Base-by-base conservation (phyloP, 164 flowering plant genomes). In the Stephania yunnanensis region DNA sequence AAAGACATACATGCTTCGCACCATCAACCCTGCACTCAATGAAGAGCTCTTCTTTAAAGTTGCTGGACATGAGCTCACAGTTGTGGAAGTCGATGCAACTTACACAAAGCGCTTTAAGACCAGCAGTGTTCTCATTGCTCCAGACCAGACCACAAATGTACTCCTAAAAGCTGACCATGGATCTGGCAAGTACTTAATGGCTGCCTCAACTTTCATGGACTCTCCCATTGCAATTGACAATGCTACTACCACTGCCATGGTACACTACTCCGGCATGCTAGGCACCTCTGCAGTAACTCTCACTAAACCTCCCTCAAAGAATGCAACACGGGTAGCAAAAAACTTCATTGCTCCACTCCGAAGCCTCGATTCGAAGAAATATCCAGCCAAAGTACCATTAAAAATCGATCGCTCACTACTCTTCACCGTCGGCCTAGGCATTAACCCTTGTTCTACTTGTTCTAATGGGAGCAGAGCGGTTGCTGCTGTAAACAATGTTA, bases 121-220 rank as follows among this genome's bases (percentile, higher is more conserved):
- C 5, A 87, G 88, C 79, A 92, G 91, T 2, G 69, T 92, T 6
- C 63, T 91, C 2, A 79, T 92, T 0, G 85, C 89, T 63, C 97
- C 97, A 0, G 97, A 95, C 75, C 97, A 92, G 71, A 92, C 95
- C 77, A 92, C 95, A 20, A 90, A 89, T 46, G 95, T 74, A 30
- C 86, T 92, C 19, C 50, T 92, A 4, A 83, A 80, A 0, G 84
- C 97, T 6, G 79, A 84, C 29, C 71, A 82, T 46, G 68, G 20
- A 46, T 46, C 89, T 45, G 91, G 92, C 44, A 84, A 86, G 71
- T 92, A 85, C 85, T 48, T 86, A 25, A 73, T 90, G 7, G 80
- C 90, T 0, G 91, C 88, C 44, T 85, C 93, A 25, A 85, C 94
- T 2, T 92, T 91, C 90, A 84, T 89, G 92, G 95, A 92, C 76